Conservation (phyloP, 352 stramenopile genomes). For the Globisporangium nunn region DNA sequence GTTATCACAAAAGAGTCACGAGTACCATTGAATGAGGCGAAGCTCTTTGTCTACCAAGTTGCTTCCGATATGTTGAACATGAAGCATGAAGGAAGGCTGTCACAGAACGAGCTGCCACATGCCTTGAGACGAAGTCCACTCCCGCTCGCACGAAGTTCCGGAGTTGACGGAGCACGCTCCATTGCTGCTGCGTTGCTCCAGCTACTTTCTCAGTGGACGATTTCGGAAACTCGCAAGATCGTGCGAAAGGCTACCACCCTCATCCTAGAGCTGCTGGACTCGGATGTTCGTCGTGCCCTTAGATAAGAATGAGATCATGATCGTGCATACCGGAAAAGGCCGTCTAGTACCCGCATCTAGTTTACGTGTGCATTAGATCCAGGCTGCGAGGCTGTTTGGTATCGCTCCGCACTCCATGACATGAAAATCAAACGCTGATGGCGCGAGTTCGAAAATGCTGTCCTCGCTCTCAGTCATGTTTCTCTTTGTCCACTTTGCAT, state of each 20-base stretch:
- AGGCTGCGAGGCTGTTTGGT: not conserved
- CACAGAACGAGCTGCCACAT: slow-evolving; percentile 10
- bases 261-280: slow-evolving; percentile 5
- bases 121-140: slow-evolving; percentile 18
- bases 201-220: slow-evolving; percentile 6
- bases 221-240: not conserved
- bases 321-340: slow-evolving; percentile 2
- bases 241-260: not conserved
- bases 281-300: slow-evolving; percentile 1
- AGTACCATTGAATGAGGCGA: slow-evolving; percentile 9
- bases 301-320: slow-evolving; percentile 9
- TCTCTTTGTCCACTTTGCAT: slow-evolving; percentile 8
- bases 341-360: not conserved
- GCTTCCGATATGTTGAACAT: slow-evolving; percentile 3
- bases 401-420: slow-evolving; percentile 1
- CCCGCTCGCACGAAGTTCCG: slow-evolving; percentile 4
- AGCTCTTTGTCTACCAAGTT: not conserved
- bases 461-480: slow-evolving; percentile 1
- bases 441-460: not conserved
- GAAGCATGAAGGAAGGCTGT: slow-evolving; percentile 21
- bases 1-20: not conserved
- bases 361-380: slow-evolving; percentile 1
- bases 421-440: not conserved
- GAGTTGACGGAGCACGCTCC: slow-evolving; percentile 14
- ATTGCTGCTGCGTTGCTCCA: slow-evolving; percentile 1